Conservation (phyloP, 805 yeast species). For the Schwanniomyces pseudopolymorphus region DNA sequence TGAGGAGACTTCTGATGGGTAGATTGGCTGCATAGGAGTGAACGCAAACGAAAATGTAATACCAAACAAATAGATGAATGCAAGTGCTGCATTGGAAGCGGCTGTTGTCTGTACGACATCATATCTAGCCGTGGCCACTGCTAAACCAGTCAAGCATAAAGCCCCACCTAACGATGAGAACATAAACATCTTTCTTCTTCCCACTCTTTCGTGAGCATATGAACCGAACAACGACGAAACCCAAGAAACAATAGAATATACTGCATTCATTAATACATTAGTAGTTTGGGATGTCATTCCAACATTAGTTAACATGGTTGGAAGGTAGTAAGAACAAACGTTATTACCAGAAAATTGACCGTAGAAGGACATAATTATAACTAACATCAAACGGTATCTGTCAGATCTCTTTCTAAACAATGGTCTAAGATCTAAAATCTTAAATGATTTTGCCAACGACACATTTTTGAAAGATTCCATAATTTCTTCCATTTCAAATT, state of each 20-base stretch:
- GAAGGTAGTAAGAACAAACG: slow-evolving; percentile 46
- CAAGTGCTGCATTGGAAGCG: slow-evolving; percentile 22
- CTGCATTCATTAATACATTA: slow-evolving; percentile 16
- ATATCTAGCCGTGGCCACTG: slow-evolving; percentile 18
- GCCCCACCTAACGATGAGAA: slow-evolving; percentile 15
- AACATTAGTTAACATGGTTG: slow-evolving; percentile 46
- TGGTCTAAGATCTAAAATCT: slow-evolving; percentile 14
- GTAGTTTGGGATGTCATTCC: slow-evolving; percentile 39
- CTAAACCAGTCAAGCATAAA: slow-evolving; percentile 16
- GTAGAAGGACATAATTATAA: slow-evolving; percentile 30
- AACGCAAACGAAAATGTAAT: slow-evolving; percentile 28
- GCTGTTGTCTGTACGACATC: slow-evolving; percentile 11
- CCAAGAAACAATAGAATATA: slow-evolving; percentile 15
- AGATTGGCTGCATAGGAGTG: slow-evolving; percentile 35
- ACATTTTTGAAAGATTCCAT: slow-evolving; percentile 13
- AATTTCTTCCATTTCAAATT: slow-evolving; percentile 37
- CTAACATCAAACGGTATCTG: slow-evolving; percentile 11
- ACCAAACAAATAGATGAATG: slow-evolving; percentile 24
- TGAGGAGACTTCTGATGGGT: slow-evolving; percentile 28
- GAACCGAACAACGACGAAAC: slow-evolving; percentile 14
- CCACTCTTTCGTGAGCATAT: slow-evolving; percentile 18
- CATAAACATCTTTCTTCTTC: slow-evolving; percentile 24
- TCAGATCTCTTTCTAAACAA: slow-evolving; percentile 8
- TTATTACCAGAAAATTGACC: slow-evolving; percentile 51
- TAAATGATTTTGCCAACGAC: slow-evolving; percentile 10